Evolutionary conservation across 2,329 filamentous ascomycete genomes (phyloP).

Genomic region (Spiromastix sp.): DNA sequence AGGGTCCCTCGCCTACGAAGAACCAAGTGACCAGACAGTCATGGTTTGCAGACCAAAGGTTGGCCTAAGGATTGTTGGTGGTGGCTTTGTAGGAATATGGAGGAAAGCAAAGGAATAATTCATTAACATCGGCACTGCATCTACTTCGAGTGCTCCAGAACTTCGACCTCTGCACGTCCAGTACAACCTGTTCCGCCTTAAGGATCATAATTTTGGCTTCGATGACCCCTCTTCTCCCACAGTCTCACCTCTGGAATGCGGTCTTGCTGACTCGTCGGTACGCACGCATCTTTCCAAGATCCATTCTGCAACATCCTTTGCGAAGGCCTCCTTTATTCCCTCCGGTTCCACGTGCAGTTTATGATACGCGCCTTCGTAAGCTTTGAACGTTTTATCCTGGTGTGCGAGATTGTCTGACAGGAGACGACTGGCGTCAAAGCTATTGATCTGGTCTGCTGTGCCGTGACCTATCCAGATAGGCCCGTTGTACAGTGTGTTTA

Average conservation of each 20-base stretch:
- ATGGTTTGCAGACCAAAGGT: slow-evolving; percentile 45
- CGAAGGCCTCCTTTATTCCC: slow-evolving; percentile 26
- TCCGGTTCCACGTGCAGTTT: slow-evolving; percentile 37
- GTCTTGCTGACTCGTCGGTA: not conserved
- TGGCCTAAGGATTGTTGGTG: slow-evolving; percentile 36
- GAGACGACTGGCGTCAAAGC: slow-evolving; percentile 52
- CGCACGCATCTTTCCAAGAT: slow-evolving; percentile 35
- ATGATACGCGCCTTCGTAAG: slow-evolving; percentile 71
- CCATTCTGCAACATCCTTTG: slow-evolving; percentile 55
- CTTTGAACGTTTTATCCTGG: slow-evolving; percentile 59
- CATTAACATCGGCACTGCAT: not conserved
- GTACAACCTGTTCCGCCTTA: not conserved
- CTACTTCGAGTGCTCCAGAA: not conserved
- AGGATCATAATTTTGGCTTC: slow-evolving; percentile 5
- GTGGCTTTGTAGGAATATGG: slow-evolving; percentile 44
- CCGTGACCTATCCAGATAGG: slow-evolving; percentile 68
- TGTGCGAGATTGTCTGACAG: slow-evolving; percentile 51
- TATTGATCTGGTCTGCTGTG: slow-evolving; percentile 59
- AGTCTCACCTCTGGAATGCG: not conserved
- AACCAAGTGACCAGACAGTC: slow-evolving; percentile 22
- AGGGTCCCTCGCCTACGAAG: slow-evolving; percentile 7
- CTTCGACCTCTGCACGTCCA: not conserved
- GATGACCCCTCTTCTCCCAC: not conserved
- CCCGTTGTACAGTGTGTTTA: slow-evolving; percentile 36
- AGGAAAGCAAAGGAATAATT: slow-evolving; percentile 25